Evolutionary conservation across 2,329 filamentous ascomycete genomes (phyloP), one percentile per base, ranked within the genome.

Genomic region (Cercospora sojina): DNA sequence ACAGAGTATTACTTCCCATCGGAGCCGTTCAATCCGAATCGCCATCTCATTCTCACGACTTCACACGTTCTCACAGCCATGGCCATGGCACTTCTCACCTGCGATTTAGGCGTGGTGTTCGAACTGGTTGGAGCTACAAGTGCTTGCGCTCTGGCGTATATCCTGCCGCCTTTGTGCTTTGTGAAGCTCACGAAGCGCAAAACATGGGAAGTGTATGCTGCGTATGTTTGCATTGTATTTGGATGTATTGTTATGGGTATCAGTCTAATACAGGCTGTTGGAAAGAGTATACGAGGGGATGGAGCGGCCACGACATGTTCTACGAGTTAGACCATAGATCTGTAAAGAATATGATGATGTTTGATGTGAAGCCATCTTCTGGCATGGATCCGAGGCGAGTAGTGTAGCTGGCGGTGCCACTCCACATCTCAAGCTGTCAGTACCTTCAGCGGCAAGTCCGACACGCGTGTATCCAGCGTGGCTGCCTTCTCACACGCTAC

Each of bases 101-200:
- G 95, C 80, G 95, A 99, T 77, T 84, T 99, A 3, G 95, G 95
- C 61, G 87, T 91, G 53, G 94, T 99, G 1, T 97, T 99, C 76
- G 95, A 99, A 81, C 84, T 99, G 18, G 95, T 99, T 65, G 95
- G 95, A 68, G 93, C 95, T 6, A 99, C 95, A 38, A 96, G 91
- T 77, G 95, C 95, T 3, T 95, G 93, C 73, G 93, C 92, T 6
- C 85, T 99, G 78, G 95, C 95, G 0, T 99, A 98, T 77, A 97
- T 99, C 58, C 82, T 99, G 67, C 95, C 95, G 68, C 95, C 95
- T 27, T 82, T 98, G 64, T 99, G 95, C 80, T 99, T 95, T 79
- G 91, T 99, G 76, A 97, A 96, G 81, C 83, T 99, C 67, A 94
- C 91, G 72, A 93, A 88, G 65, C 83, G 88, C 72, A 89, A 87